A percentile compares a stretch with the other conserved stretches of the same genome.
phyloP scores from a whole-genome alignment of 352 stramenopile genomes.

The Halophytophthora batemanensis region DNA sequence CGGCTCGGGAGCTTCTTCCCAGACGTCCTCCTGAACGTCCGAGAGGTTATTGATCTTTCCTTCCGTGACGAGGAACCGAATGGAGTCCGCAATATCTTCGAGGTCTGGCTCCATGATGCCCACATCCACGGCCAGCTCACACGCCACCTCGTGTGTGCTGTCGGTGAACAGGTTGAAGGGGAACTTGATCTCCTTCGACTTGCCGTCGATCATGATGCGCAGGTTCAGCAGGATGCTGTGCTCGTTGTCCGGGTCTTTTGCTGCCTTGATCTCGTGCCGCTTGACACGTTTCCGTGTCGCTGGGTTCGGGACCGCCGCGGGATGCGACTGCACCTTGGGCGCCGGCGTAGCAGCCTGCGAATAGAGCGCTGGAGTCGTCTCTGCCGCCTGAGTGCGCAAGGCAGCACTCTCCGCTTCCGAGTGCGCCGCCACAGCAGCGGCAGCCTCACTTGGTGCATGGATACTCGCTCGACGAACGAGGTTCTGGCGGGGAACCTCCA shows the following conservation, averaged over 20 bases:
- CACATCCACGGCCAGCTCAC: slow-evolving; percentile 93
- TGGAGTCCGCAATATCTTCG: slow-evolving; percentile 93
- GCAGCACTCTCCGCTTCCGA: slow-evolving; percentile 7
- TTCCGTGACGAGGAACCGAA: slow-evolving; percentile 84
- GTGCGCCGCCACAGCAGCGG: slow-evolving; percentile 14
- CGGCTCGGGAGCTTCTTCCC: slow-evolving; percentile 84
- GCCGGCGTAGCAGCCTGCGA: slow-evolving; percentile 8
- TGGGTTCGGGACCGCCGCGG: slow-evolving; percentile 3
- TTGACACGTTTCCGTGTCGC: slow-evolving; percentile 52
- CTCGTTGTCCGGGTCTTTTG: slow-evolving; percentile 75
- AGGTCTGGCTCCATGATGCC: slow-evolving; percentile 91
- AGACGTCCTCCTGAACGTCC: slow-evolving; percentile 74
- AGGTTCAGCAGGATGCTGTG: slow-evolving; percentile 89
- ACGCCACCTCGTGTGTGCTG: slow-evolving; percentile 92
- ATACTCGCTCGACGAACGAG: slow-evolving; percentile 32
- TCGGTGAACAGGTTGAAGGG: slow-evolving; percentile 95
- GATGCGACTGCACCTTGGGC: slow-evolving; percentile 3
- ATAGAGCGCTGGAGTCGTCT: too few species aligned
- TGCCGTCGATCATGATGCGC: slow-evolving; percentile 86
- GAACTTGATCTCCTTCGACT: slow-evolving; percentile 97
- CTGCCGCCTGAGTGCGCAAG: slow-evolving; percentile 8
- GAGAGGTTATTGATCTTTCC: slow-evolving; percentile 85
- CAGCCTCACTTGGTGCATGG: slow-evolving; percentile 16
- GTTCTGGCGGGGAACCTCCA: slow-evolving; percentile 20
- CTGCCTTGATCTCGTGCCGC: slow-evolving; percentile 81